Base-by-base conservation (phyloP, 2,329 filamentous ascomycete species). In the Colletotrichum phormii region DNA sequence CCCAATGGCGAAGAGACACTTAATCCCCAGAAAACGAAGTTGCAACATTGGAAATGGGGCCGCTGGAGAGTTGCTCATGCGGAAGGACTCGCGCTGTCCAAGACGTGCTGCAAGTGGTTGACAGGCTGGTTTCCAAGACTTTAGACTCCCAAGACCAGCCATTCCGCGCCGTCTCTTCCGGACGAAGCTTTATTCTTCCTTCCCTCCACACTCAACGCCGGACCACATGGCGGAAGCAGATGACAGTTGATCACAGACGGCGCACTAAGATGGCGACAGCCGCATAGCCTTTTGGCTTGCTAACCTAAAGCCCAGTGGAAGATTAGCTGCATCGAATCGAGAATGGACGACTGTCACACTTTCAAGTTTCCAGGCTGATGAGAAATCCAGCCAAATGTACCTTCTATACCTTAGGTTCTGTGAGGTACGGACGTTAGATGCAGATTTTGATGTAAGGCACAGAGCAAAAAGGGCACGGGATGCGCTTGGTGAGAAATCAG, bases 91-190 rank as follows among this genome's bases (percentile, higher is more conserved):
- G 49, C 37, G 37, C 37, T 42, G 53, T 22, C 29, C 26, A n/a
- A 58, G 26, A 31, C 7, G 29, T n/a, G 60, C 37, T 31, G 37
- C 24, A 26, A 31, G 54, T 57, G 18, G 15, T 26, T 49, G 63
- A 64, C 31, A 53, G 26, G 24, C 57, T 55, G 57, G 11, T 31
- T 61, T 49, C 55, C 46, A 71, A 60, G 61, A 60, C 67, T 65
- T 26, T 54, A 26, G 46, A 35, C 13, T 37, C 31, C 64, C 69
- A 68, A 68, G 69, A 72, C 64, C 37, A 11, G 18, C 64, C 69
- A 72, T 72, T 26, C 69, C 64, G 62, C 59, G 54, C 53, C 57
- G 54, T 67, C 55, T 66, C 37, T 61, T 71, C 68, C 49, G 68
- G 49, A 71, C 55, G 63, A 67, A 70, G 61, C 62, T 67, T 51